Conservation (phyloP, 805 yeast species). For the Kluyveromyces starmeri region DNA sequence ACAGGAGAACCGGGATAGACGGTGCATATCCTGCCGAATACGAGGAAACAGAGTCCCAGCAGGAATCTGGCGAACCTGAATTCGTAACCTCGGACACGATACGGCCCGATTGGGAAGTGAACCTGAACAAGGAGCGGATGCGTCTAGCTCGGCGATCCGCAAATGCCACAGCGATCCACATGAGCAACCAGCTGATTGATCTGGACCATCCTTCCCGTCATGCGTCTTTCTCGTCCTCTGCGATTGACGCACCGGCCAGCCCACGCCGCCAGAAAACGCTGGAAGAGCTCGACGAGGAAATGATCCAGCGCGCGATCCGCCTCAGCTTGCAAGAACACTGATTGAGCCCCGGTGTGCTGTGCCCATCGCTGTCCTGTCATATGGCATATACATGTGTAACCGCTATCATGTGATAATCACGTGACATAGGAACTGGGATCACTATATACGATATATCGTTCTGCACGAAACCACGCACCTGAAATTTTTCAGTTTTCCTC, state of each 20-base stretch:
- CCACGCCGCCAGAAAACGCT: constrained; percentile 6
- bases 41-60: constrained; percentile 6
- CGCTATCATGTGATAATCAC: too few relatives aligned
- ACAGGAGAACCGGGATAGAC: constrained; percentile 46
- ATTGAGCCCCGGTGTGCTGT: too few relatives aligned
- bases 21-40: constrained; percentile 44
- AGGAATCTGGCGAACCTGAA: constrained; percentile 36
- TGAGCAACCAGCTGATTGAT: constrained; percentile 61
- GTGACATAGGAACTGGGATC: too few relatives aligned
- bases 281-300: constrained; percentile 53
- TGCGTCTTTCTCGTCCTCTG: constrained; percentile 9
- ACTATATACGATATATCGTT: constrained; percentile 1
- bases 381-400: too few relatives aligned
- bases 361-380: too few relatives aligned
- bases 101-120: constrained; percentile 88
- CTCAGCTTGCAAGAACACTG: constrained; percentile 51
- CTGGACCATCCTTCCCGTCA: constrained; percentile 21
- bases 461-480: constrained; percentile 4
- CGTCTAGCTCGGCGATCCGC: constrained; percentile 82
- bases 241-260: constrained; percentile 12
- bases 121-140: constrained; percentile 60
- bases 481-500: constrained; percentile 2
- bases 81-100: constrained; percentile 76
- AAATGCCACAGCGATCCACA: constrained; percentile 89
- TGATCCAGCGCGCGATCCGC: constrained; percentile 79